These are phyloP conservation scores for Tylopilus plumbeoviolaceoides DNA, from an alignment of 768 basidiomycete genomes.

Conservation along the genomic window DNA sequence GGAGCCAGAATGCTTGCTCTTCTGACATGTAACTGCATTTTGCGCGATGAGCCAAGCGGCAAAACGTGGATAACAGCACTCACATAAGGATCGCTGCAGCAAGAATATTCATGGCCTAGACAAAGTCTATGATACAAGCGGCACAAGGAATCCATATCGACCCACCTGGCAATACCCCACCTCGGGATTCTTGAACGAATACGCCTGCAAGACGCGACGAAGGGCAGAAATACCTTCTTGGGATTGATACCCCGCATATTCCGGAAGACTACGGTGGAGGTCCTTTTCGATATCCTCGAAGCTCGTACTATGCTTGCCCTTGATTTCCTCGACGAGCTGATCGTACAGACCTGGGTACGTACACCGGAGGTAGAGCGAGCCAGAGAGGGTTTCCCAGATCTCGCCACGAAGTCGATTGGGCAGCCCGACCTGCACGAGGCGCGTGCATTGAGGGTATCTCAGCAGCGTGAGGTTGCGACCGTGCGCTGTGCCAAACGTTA, in stretches of 20 bases:
- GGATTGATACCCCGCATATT: conserved; percentile 93
- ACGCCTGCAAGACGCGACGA: conserved; percentile 89
- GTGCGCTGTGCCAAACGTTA: conserved; percentile 51
- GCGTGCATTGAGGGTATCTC: conserved; percentile 93
- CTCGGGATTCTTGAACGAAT: conserved; percentile 92
- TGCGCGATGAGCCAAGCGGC: conserved; percentile 4
- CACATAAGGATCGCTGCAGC: conserved; percentile 94
- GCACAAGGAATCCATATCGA: neutral
- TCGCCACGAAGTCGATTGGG: conserved; percentile 94
- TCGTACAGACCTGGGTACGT: conserved; percentile 81
- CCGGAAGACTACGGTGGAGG: conserved; percentile 90
- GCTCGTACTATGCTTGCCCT: conserved; percentile 76
- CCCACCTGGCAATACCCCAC: conserved; percentile 89
- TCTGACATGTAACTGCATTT: conserved; percentile 90
- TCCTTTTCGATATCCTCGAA: conserved; percentile 99
- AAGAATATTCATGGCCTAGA: conserved; percentile 94
- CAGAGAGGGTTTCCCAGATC: conserved; percentile 97
- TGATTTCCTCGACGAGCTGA: conserved; percentile 67
- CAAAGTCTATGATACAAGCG: neutral
- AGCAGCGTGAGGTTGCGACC: conserved; percentile 94
- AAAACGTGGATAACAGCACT: conserved; percentile 18
- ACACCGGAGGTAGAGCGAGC: conserved; percentile 88
- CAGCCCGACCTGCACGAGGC: conserved; percentile 95
- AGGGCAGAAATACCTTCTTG: conserved; percentile 83
- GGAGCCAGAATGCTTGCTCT: conserved; percentile 96